Conservation (phyloP, 345 rosid species). For the Geranium rotundifolium region DNA sequence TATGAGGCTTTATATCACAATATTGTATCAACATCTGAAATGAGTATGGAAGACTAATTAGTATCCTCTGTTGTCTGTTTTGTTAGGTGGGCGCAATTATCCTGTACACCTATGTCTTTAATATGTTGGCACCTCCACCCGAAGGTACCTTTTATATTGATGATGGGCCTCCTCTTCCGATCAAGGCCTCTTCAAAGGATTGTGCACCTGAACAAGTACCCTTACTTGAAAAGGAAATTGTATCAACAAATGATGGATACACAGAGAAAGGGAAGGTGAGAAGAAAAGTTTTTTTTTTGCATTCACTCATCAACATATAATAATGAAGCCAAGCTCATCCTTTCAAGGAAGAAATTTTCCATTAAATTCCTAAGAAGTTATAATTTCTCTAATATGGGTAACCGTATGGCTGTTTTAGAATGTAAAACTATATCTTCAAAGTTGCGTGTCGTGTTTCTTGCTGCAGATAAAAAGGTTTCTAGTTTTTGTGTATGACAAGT, state of each 20-base stretch:
- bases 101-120: constrained; percentile 85
- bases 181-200: constrained; percentile 40
- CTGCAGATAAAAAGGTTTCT: constrained; percentile 50
- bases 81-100: constrained; percentile 92
- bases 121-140: constrained; percentile 89
- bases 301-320: no score
- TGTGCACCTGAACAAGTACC: constrained; percentile 49
- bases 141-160: constrained; percentile 75
- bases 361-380: no score
- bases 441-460: constrained; percentile 13
- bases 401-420: no score
- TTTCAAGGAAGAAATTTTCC: no score
- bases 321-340: no score
- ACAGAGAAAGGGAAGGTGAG: constrained; percentile 50
- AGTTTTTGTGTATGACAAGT: constrained; percentile 51
- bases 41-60: not conserved
- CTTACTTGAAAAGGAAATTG: constrained; percentile 39
- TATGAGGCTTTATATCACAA: no score
- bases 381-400: no score
- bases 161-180: constrained; percentile 32
- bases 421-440: no score
- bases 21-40: not conserved
- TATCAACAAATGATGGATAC: constrained; percentile 15
- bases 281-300: constrained; percentile 3
- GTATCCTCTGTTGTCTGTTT: constrained; percentile 17